Conservation (phyloP, 108 stramenopile genomes). For the Cyclotella choctawhatcheeana region DNA sequence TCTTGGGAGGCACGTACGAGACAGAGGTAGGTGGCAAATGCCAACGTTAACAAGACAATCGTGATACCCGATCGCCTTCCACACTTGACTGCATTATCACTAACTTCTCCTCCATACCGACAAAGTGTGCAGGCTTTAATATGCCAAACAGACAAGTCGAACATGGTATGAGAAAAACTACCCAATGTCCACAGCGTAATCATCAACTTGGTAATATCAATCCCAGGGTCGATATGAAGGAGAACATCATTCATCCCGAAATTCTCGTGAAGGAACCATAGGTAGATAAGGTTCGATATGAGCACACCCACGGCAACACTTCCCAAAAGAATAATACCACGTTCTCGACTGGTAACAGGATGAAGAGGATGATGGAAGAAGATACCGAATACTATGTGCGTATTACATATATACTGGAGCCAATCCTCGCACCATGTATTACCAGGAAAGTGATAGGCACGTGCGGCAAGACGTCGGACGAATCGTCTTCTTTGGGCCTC, state of each 20-base stretch:
- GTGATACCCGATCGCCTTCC: constrained; percentile 47
- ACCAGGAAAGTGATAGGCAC: constrained; percentile 75
- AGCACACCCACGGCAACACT: constrained; percentile 69
- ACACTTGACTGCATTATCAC: constrained; percentile 27
- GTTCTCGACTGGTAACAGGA: constrained; percentile 63
- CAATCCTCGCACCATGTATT: constrained; percentile 69
- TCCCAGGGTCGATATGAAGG: constrained; percentile 17
- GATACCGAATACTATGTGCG: constrained; percentile 80
- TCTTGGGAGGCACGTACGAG: constrained; percentile 56
- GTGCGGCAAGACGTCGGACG: constrained; percentile 41
- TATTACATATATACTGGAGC: constrained; percentile 73
- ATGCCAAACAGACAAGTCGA: constrained; percentile 77
- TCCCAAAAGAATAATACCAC: constrained; percentile 66
- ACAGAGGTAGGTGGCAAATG: constrained; percentile 58
- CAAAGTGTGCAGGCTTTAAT: constrained; percentile 81
- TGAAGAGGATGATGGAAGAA: constrained; percentile 72
- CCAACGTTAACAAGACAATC: constrained; percentile 40
- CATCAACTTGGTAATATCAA: constrained; percentile 64
- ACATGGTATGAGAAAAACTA: constrained; percentile 64
- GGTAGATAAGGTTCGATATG: constrained; percentile 71
- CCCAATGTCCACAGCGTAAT: constrained; percentile 81
- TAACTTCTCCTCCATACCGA: constrained; percentile 39
- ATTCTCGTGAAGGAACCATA: constrained; percentile 57
- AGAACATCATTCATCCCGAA: constrained; percentile 38
- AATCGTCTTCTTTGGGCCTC: constrained; percentile 41